A percentile compares a stretch with the other conserved stretches of the same genome.
Evolutionary conservation across 73 alveolate species (phyloP).

Genomic region (Paramecium bursaria): DNA sequence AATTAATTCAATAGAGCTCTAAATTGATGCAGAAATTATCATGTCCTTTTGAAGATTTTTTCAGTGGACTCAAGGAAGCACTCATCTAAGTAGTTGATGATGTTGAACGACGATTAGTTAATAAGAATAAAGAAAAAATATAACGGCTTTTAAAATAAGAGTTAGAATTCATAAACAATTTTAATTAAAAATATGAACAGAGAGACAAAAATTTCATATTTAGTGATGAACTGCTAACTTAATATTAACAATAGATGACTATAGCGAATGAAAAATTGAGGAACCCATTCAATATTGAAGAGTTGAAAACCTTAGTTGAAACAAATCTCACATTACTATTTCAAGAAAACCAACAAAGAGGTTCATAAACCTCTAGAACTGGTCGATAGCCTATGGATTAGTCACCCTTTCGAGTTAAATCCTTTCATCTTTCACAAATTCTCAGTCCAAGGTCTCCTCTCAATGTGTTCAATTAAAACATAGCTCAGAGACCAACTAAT

Average conservation of each 20-base stretch:
- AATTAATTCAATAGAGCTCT: not conserved
- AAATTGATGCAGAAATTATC: not conserved
- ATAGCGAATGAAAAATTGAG: not conserved
- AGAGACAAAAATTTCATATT: not conserved
- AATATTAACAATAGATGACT: not conserved
- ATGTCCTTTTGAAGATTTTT: slow-evolving; percentile 36
- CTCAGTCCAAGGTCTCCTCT: no score
- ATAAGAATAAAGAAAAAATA: not conserved
- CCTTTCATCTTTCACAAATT: no score
- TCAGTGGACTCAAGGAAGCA: not conserved
- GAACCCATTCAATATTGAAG: not conserved
- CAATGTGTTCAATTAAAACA: no score
- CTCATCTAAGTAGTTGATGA: not conserved
- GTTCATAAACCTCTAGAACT: no score
- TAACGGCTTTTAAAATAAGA: not conserved
- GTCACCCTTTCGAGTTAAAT: no score
- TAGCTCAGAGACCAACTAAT: no score
- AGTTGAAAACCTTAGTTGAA: not conserved
- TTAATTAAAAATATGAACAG: slow-evolving; percentile 35
- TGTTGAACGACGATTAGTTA: not conserved
- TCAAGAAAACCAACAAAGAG: no score
- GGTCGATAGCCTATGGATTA: no score
- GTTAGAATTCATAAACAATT: not conserved
- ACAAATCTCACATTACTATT: not conserved
- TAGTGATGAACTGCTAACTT: not conserved